A percentile compares a stretch with the other conserved stretches of the same genome.
phyloP scores from a whole-genome alignment of 495 filamentous ascomycete species.

The Aspergillus cavernicola region DNA sequence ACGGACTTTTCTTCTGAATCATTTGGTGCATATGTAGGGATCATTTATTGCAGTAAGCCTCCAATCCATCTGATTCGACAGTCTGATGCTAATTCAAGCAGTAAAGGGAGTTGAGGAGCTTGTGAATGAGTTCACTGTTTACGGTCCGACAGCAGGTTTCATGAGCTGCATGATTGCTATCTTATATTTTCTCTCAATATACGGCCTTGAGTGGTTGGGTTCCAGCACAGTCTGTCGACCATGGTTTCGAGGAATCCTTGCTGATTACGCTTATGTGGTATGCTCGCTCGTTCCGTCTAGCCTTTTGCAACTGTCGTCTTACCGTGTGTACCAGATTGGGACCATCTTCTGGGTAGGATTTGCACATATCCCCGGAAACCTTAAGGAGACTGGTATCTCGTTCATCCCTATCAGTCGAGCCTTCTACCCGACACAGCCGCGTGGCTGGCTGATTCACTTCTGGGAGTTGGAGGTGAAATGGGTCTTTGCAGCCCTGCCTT shows the following conservation, averaged over 20 bases:
- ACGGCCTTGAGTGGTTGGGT: conserved; percentile 16
- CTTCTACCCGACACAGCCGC: conserved; percentile 68
- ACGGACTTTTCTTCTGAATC: conserved; percentile 73
- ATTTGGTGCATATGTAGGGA: conserved; percentile 74
- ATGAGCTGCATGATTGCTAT: conserved; percentile 19
- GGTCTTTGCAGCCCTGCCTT: conserved; percentile 76
- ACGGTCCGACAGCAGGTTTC: conserved; percentile 12
- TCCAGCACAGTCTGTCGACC: conserved; percentile 17
- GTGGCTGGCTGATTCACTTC: conserved; percentile 74
- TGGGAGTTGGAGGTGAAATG: conserved; percentile 68
- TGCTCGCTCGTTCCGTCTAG: not conserved
- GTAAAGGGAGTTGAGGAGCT: conserved; percentile 23
- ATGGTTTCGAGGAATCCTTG: conserved; percentile 13
- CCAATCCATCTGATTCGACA: not conserved
- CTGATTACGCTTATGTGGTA: conserved; percentile 24
- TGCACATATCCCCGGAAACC: conserved; percentile 64
- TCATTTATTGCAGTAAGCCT: conserved; percentile 68
- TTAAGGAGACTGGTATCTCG: conserved; percentile 52
- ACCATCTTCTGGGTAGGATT: conserved; percentile 79
- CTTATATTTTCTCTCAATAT: conserved; percentile 19
- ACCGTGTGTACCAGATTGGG: conserved; percentile 38
- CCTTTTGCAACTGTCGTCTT: not conserved
- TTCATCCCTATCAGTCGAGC: conserved; percentile 61
- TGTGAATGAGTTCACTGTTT: conserved; percentile 14
- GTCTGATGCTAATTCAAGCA: not conserved